These are phyloP conservation scores for Mercurialis annua DNA, from an alignment of 345 rosid species.

Conservation along the genomic window DNA sequence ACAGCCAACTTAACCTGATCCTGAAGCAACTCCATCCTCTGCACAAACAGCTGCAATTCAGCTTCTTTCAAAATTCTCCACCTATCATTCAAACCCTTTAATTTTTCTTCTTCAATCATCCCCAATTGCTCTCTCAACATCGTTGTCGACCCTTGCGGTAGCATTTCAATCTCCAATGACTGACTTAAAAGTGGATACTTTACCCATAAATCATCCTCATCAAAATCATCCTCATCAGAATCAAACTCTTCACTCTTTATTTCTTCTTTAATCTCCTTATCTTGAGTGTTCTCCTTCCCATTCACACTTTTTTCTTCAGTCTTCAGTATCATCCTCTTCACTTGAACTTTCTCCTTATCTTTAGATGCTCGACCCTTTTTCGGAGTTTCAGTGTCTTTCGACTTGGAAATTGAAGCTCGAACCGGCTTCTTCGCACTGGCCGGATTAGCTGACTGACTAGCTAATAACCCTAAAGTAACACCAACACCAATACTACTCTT, in stretches of 20 bases:
- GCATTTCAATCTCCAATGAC: constrained; percentile 14
- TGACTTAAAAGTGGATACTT: constrained; percentile 16
- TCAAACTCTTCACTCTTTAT: too few relatives aligned
- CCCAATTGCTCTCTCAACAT: constrained; percentile 3
- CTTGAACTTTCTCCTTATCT: neutral
- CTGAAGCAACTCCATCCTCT: constrained; percentile 23
- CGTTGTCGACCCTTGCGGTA: neutral
- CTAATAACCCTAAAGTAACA: constrained; percentile 7
- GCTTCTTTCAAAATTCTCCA: constrained; percentile 17
- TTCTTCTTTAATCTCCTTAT: too few relatives aligned
- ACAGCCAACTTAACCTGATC: constrained; percentile 19
- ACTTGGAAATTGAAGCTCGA: neutral
- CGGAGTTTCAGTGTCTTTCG: neutral
- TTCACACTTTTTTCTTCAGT: neutral
- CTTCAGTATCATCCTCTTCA: neutral
- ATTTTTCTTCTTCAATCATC: constrained; percentile 13
- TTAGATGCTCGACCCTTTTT: neutral
- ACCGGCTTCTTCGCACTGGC: neutral
- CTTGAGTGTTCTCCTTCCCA: too few relatives aligned
- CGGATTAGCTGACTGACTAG: neutral
- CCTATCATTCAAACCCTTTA: constrained; percentile 20
- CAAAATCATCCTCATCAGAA: too few relatives aligned
- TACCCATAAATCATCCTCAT: constrained; percentile 8
- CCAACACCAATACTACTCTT: neutral
- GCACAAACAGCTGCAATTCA: constrained; percentile 24